phyloP scores from a whole-genome alignment of 1,139 yeast species.

The Sugiyamaella japonica region DNA sequence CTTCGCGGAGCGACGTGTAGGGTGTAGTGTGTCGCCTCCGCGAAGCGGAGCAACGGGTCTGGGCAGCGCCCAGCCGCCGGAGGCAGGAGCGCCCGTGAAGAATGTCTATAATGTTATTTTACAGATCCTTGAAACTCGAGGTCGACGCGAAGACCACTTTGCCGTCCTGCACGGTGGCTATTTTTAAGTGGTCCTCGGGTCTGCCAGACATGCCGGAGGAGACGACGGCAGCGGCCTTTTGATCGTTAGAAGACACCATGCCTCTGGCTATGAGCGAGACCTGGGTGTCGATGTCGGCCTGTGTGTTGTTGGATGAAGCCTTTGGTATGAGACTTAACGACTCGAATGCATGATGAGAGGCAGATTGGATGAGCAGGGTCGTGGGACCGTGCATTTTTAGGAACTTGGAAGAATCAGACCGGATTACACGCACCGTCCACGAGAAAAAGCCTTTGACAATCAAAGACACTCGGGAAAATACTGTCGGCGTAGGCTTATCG shows the following conservation, averaged over 20 bases:
- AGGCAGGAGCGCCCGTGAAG: not conserved
- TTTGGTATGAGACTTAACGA: constrained; percentile 6
- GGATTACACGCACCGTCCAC: constrained; percentile 5
- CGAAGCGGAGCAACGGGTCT: constrained; percentile 1
- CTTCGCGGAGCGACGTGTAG: too few species aligned
- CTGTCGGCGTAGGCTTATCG: not conserved
- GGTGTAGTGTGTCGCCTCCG: not conserved
- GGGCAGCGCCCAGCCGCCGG: not conserved
- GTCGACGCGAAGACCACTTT: constrained; percentile 28
- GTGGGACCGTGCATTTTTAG: constrained; percentile 25
- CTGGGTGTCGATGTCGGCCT: constrained; percentile 20
- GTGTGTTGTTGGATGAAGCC: constrained; percentile 12
- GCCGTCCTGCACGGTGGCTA: constrained; percentile 33
- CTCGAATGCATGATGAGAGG: constrained; percentile 9
- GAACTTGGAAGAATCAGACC: constrained; percentile 21
- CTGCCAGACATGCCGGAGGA: constrained; percentile 25
- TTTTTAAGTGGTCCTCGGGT: constrained; percentile 33
- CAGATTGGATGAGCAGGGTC: constrained; percentile 24
- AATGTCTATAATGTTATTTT: not conserved
- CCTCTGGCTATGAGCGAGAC: constrained; percentile 13
- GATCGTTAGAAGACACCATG: not conserved
- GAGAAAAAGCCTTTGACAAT: not conserved
- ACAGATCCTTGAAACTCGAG: constrained; percentile 11
- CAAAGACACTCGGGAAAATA: constrained; percentile 2
- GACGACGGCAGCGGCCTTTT: constrained; percentile 20